These are phyloP conservation scores for Lophium mytilinum DNA, from an alignment of 495 filamentous ascomycete genomes.

Conservation along the genomic window DNA sequence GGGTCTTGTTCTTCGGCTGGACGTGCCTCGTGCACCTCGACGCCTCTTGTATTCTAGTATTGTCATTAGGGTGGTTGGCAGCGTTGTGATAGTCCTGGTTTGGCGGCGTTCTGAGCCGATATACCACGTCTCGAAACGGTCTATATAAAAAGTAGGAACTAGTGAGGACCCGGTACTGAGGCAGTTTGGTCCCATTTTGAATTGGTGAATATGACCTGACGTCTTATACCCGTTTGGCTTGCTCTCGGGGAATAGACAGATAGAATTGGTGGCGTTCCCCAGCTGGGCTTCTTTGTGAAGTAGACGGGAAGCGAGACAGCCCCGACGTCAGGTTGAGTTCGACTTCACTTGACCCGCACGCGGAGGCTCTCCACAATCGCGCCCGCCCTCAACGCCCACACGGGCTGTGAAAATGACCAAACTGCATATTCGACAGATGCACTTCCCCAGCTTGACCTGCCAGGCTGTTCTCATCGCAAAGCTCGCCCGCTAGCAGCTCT, in stretches of 20 bases:
- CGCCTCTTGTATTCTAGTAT: conserved; percentile 3
- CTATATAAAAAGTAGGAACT: background rate
- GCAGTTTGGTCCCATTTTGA: no score
- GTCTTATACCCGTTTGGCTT: no score
- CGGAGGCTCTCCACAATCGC: background rate
- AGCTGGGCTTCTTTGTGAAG: background rate
- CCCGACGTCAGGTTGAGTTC: background rate
- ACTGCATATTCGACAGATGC: background rate
- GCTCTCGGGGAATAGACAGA: no score
- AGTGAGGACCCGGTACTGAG: no score
- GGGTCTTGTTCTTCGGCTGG: conserved; percentile 2
- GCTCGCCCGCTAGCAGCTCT: background rate
- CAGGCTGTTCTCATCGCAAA: background rate
- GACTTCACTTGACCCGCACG: background rate
- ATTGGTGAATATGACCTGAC: no score
- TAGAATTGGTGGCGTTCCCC: background rate
- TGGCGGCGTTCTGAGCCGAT: background rate
- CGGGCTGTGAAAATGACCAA: background rate
- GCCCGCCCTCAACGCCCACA: background rate
- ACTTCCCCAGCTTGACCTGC: background rate
- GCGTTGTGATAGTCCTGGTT: background rate
- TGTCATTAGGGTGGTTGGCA: background rate
- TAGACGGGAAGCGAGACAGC: background rate
- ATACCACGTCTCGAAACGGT: background rate
- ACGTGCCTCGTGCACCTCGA: background rate